Percentiles rank a stretch among this genome's conserved stretches.
Conservation (phyloP, 768 basidiomycete species). For the Mycena sanguinolenta region DNA sequence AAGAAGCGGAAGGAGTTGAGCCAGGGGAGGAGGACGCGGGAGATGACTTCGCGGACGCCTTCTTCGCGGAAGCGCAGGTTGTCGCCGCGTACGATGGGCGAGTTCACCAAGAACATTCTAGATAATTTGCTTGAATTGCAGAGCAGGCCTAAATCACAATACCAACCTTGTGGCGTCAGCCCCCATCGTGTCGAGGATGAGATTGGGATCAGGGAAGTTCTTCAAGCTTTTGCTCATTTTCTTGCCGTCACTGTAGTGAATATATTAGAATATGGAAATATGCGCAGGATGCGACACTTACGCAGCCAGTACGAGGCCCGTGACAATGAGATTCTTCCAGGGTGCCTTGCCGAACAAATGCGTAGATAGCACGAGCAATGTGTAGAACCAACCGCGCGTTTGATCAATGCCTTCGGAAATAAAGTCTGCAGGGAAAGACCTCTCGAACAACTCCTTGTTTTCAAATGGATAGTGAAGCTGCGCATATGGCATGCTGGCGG, state of each 20-base stretch:
- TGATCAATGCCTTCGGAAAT: constrained; percentile 99
- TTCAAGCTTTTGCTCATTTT: constrained; percentile 99
- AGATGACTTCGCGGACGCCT: constrained; percentile 96
- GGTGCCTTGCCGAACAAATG: constrained; percentile 94
- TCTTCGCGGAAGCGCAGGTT: constrained; percentile 98
- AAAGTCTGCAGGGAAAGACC: constrained; percentile 94
- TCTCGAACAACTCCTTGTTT: constrained; percentile 90
- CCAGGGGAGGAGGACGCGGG: constrained; percentile 97
- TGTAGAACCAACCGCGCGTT: constrained; percentile 99
- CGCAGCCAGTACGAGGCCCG: constrained; percentile 95
- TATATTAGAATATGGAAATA: constrained; percentile 2
- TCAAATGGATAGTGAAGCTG: constrained; percentile 99
- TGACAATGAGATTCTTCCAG: constrained; percentile 98
- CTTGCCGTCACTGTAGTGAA: constrained; percentile 84
- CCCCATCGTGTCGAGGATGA: constrained; percentile 91
- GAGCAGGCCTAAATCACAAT: neutral
- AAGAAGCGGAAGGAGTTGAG: constrained; percentile 99
- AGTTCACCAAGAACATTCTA: constrained; percentile 99
- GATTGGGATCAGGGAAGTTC: constrained; percentile 96
- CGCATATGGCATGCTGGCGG: constrained; percentile 95
- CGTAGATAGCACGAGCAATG: constrained; percentile 94
- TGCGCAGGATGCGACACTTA: constrained; percentile 54
- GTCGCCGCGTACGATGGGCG: constrained; percentile 97
- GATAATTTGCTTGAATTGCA: neutral
- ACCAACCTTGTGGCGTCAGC: constrained; percentile 92